Base-by-base conservation (phyloP, 2,329 filamentous ascomycete genomes). In the Claviceps paspali region DNA sequence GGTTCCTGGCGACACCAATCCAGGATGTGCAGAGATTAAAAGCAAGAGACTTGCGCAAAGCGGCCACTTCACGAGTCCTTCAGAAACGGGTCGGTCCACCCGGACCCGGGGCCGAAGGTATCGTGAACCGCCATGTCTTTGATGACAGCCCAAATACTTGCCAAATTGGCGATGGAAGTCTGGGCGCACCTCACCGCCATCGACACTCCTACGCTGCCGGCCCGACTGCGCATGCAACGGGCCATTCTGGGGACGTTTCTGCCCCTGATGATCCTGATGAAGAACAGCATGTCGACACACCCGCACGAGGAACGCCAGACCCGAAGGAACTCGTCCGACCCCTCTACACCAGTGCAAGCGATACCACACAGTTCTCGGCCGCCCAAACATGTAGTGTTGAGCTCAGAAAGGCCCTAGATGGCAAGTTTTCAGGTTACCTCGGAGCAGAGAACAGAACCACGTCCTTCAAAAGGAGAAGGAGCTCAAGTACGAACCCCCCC, bases 401-500 rank as follows among this genome's bases (percentile, higher is more conserved):
- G 10, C 15, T 27, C 3, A 34, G 37, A 30, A 28, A 35, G 27
- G 12, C 19, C 6, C 19, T 31, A 11, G 37, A 35, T 19, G 30
- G 19, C 26, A 38, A n/a, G 2, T 35, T 35, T 19, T 38, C 32
- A 8, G 21, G 21, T 2, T 38, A 34, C 15, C 37, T 38, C 17
- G 3, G 21, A 11, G 5, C 14, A 19, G 31, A 34, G 6, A 14
- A 22, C 8, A 33, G n/a, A 8, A 14, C 7, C 19, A 18, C 15
- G n/a, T 18, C 37, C 8, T 2, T 14, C 17, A 38, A 29, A 21
- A 34, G 18, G 14, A 38, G 30, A 26, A 19, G 19, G 18, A 33
- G 23, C 18, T 24, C 14, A 8, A 26, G 36, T 38, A 38, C 15
- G 21, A 28, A 28, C 4, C 14, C 5, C 5, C 17, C 12, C 8